phyloP scores from a whole-genome alignment of 805 yeast species.

The Saturnispora gosingensis region DNA sequence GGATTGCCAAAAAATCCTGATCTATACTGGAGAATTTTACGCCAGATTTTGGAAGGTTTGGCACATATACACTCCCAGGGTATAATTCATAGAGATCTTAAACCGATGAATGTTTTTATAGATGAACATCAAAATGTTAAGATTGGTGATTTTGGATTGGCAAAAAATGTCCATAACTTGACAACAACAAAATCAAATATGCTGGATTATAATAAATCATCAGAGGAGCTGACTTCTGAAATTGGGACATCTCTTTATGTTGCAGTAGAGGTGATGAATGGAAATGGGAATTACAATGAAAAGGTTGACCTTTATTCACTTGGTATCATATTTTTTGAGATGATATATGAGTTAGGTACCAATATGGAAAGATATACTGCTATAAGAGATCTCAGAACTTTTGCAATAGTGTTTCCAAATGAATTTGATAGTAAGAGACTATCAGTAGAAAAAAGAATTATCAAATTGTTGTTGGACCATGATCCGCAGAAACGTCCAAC shows the following conservation, averaged over 20 bases:
- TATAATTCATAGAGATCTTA: slow-evolving; percentile 88
- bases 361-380: slow-evolving; percentile 87
- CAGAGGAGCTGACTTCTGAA: slow-evolving; percentile 79
- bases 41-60: slow-evolving; percentile 84
- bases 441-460: slow-evolving; percentile 56
- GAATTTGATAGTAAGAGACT: slow-evolving; percentile 48
- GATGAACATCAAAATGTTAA: slow-evolving; percentile 84
- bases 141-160: slow-evolving; percentile 95
- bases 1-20: slow-evolving; percentile 61
- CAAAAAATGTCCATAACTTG: slow-evolving; percentile 69
- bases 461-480: slow-evolving; percentile 62
- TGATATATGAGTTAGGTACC: slow-evolving; percentile 78
- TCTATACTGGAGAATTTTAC: slow-evolving; percentile 83
- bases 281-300: slow-evolving; percentile 71
- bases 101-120: slow-evolving; percentile 92
- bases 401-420: slow-evolving; percentile 57
- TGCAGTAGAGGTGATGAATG: slow-evolving; percentile 77
- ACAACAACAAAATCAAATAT: slow-evolving; percentile 6
- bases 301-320: slow-evolving; percentile 94
- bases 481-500: slow-evolving; percentile 72
- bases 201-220: slow-evolving; percentile 21
- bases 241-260: slow-evolving; percentile 93
- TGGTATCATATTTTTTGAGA: slow-evolving; percentile 92
- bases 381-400: slow-evolving; percentile 52
- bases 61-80: slow-evolving; percentile 89